Percentiles rank a stretch among this genome's conserved stretches.
Conservation (phyloP, 2,329 filamentous ascomycete species). For the Colletotrichum paranaense region DNA sequence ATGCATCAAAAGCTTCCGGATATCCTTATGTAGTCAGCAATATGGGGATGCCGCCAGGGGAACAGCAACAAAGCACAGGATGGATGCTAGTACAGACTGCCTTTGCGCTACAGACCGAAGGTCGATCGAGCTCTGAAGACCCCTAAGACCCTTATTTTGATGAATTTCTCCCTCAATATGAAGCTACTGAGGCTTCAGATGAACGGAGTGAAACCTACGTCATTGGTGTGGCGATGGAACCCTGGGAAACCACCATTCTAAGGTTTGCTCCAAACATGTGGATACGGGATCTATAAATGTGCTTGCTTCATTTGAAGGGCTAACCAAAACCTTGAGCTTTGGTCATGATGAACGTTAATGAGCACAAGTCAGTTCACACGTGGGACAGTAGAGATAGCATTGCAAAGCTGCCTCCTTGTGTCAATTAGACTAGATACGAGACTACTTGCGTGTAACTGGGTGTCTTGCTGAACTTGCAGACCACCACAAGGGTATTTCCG, state of each 20-base stretch:
- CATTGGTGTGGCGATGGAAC: background rate
- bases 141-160: background rate
- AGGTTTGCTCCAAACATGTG: background rate
- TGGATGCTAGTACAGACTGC: background rate
- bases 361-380: background rate
- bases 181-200: background rate
- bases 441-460: constrained; percentile 22
- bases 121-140: background rate
- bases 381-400: background rate
- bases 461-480: background rate
- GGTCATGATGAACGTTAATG: background rate
- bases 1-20: too few species aligned
- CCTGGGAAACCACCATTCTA: background rate
- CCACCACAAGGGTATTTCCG: constrained; percentile 32
- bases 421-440: background rate
- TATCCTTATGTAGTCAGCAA: background rate
- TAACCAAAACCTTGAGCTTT: background rate
- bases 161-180: background rate
- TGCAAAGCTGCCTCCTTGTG: background rate
- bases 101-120: background rate
- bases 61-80: background rate
- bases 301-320: background rate
- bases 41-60: background rate
- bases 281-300: background rate
- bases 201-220: background rate